Evolutionary conservation across 148 eudicot species (phyloP), one percentile per base, ranked within the genome.

Genomic region (Fagopyrum tataricum): DNA sequence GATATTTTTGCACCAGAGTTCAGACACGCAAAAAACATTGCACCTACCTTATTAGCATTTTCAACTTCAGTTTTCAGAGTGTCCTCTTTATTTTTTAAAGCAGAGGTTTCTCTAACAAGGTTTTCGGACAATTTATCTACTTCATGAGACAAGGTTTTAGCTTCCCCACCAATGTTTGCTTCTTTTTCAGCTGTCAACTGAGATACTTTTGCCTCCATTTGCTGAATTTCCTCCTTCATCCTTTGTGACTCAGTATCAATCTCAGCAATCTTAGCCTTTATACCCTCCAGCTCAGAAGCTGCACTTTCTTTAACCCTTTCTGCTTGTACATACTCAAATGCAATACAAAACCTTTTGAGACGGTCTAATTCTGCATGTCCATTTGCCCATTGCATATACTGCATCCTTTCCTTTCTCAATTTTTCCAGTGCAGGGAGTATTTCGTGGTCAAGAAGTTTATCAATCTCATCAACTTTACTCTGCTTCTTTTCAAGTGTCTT

Each of bases 311-410:
- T 89, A 43, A 90, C 83, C 76, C 80, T 86, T 83, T 96, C 99
- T n/a, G 94, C 97, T 71, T 88, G 84, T 47, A 87, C 87, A 82
- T 88, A 96, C 75, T 92, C 99, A 82, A 79, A 90, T 71, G 99
- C 99, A 79, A 96, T 86, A 78, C 99, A 96, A 59, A 88, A 96
- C 79, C 99, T 84, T 84, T 82, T 96, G 20, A 96, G 88, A 21
- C 92, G 81, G 76, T 96, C 97, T 62, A 96, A 74, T 77, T 92
- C 96, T 40, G 94, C 99, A 84, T 86, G 88, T 20, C 96, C 94
- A 72, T 92, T 92, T 73, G 97, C 86, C 99, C 99, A 95, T 77
- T 92, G 99, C 97, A 91, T 87, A 76, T 95, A 95, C 79, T 95
- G 99, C 90, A 84, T 87, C 71, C 89, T 78, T 77, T 95, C 99